Evolutionary conservation across 1,284 basidiomycete species (phyloP), one percentile per base, ranked within the genome.

Genomic region (Austroboletus olivaceoglutinosus): DNA sequence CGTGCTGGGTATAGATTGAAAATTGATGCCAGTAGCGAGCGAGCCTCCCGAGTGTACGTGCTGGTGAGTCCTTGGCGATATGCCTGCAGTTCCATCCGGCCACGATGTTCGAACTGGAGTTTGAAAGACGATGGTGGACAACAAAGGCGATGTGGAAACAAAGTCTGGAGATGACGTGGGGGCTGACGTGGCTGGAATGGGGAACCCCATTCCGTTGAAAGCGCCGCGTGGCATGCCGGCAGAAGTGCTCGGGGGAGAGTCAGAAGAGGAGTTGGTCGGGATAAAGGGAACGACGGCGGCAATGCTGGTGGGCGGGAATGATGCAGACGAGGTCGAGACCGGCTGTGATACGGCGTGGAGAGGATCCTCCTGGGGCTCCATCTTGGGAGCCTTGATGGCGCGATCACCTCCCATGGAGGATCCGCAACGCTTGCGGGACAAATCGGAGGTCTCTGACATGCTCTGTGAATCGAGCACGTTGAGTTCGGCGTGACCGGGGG

Each of bases 401-500:
- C 85, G 77, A 49, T 82, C 78, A 50, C 77, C 82, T 19, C 75
- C 80, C 51, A 81, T 71, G 44, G 79, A 80, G n/a, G 83, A 82
- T 15, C 80, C 84, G 54, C 82, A 85, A 21, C 85, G 81, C 64
- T 88, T 88, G 42, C 86, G 81, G 45, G 76, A 73, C 34, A 64
- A 51, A 55, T 67, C 65, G 47, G 68, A 64, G 34, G 57, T 51
- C 44, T 67, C 65, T 46, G 51, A 45, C 23, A 50, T 45, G 43
- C 40, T 48, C 47, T 65, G 62, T 18, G 51, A n/a, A 30, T 67
- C 69, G 29, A 64, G 11, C 13, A 40, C 21, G 18, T 21, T 46
- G 43, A 56, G 13, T 39, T 70, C 67, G 19, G 42, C 4, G 39
- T 30, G 47, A 2, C 25, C 40, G 25, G 54, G 22, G 13, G 68